phyloP scores from a whole-genome alignment of 2,329 filamentous ascomycete genomes.

The Fusarium tjaetaba region DNA sequence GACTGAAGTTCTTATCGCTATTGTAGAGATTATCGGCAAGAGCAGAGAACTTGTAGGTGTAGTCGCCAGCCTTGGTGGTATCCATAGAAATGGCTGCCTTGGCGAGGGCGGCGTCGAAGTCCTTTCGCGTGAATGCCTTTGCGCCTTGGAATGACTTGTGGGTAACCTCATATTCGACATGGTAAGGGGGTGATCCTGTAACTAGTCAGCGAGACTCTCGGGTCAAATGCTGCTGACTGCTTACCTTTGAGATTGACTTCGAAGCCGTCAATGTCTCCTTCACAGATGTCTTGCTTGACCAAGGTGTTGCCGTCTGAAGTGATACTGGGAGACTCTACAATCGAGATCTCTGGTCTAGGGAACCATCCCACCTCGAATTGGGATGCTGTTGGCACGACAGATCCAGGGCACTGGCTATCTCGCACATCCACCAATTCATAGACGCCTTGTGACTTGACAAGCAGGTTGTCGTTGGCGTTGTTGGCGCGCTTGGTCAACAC shows the following conservation, averaged over 20 bases:
- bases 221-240: conserved; percentile 33
- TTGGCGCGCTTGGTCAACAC: conserved; percentile 60
- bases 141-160: conserved; percentile 75
- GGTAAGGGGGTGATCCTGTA: conserved; percentile 80
- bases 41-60: conserved; percentile 86
- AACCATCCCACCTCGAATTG: conserved; percentile 88
- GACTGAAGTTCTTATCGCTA: conserved; percentile 72
- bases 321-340: conserved; percentile 73
- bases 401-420: conserved; percentile 84
- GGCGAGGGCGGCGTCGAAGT: conserved; percentile 79
- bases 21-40: conserved; percentile 89
- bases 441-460: conserved; percentile 72
- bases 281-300: conserved; percentile 85
- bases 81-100: conserved; percentile 86
- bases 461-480: conserved; percentile 73
- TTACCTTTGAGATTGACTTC: conserved; percentile 82
- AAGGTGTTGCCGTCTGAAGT: conserved; percentile 63
- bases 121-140: conserved; percentile 72
- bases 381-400: conserved; percentile 77
- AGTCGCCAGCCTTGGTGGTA: conserved; percentile 81
- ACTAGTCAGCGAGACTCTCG: conserved; percentile 44
- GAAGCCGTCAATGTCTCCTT: conserved; percentile 91
- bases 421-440: conserved; percentile 83
- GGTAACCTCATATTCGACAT: conserved; percentile 82
- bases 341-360: conserved; percentile 75